These are phyloP conservation scores for Micractinium conductrix DNA, from an alignment of 139 green algal genomes.

Conservation along the genomic window DNA sequence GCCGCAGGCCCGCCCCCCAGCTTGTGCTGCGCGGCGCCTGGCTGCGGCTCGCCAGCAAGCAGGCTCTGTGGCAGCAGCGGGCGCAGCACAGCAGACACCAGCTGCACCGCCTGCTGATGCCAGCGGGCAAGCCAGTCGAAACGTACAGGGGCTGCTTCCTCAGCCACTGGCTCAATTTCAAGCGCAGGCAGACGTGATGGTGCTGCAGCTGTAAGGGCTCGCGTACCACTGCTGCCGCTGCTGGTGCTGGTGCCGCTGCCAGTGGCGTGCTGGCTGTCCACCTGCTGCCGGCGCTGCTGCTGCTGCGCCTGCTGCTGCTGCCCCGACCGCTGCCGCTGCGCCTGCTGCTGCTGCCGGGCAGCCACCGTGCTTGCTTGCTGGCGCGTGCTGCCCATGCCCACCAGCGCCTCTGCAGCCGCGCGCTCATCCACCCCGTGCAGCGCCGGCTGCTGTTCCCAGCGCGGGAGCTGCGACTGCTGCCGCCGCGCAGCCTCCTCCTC, in stretches of 20 bases:
- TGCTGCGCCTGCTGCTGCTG: not conserved
- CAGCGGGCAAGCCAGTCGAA: constrained; percentile 11
- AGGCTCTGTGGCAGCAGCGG: not conserved
- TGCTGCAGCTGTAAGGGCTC: not conserved
- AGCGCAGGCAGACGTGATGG: not conserved
- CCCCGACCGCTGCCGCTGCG: not conserved
- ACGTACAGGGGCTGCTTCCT: not conserved
- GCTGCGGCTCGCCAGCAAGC: not conserved
- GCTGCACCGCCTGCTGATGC: not conserved
- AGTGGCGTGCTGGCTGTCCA: not conserved
- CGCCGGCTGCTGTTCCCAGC: not conserved
- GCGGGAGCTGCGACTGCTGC: not conserved
- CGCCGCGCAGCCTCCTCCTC: not conserved
- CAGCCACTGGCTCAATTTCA: not conserved
- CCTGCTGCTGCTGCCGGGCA: not conserved
- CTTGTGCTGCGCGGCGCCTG: not conserved
- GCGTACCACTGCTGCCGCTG: not conserved
- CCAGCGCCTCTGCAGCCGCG: too few species aligned
- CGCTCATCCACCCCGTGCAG: not conserved
- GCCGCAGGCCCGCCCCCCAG: not conserved
- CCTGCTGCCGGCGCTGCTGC: not conserved
- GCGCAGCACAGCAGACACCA: not conserved
- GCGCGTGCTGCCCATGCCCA: not conserved
- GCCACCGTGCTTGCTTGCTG: not conserved
- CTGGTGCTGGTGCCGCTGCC: not conserved